phyloP scores from a whole-genome alignment of 768 basidiomycete genomes.

The Guyanaporus albipodus region DNA sequence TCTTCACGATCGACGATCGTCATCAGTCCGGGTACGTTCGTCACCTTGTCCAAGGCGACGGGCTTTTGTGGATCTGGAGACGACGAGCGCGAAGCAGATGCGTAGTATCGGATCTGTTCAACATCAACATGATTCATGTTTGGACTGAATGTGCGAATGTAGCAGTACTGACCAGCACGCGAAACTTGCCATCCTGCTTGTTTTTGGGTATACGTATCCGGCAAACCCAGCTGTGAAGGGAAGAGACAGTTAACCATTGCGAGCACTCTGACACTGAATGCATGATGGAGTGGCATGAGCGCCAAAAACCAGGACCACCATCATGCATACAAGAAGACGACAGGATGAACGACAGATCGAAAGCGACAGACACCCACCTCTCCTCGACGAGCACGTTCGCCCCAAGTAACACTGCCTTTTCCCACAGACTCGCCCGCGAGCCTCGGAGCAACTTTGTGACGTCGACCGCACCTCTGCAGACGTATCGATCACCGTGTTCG shows the following conservation, averaged over 20 bases:
- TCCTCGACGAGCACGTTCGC: slow-evolving; percentile 67
- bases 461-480: slow-evolving; percentile 63
- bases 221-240: slow-evolving; percentile 54
- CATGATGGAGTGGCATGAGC: not conserved
- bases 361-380: slow-evolving; percentile 43
- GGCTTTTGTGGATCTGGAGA: slow-evolving; percentile 56
- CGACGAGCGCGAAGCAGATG: slow-evolving; percentile 51
- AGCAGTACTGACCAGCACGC: slow-evolving; percentile 48
- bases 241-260: slow-evolving; percentile 1
- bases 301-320: not conserved
- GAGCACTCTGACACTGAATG: not conserved
- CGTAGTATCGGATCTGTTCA: slow-evolving; percentile 57
- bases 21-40: slow-evolving; percentile 70
- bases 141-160: not conserved
- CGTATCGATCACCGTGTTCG: slow-evolving; percentile 41
- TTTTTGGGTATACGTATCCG: slow-evolving; percentile 54
- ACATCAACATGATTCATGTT: not conserved
- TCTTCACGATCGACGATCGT: slow-evolving; percentile 52
- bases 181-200: slow-evolving; percentile 47
- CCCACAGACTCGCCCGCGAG: slow-evolving; percentile 48
- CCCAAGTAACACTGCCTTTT: slow-evolving; percentile 45
- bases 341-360: not conserved
- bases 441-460: slow-evolving; percentile 52
- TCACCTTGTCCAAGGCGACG: slow-evolving; percentile 57
- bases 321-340: not conserved